These are phyloP conservation scores for Lactifluus rugatus DNA, from an alignment of 768 basidiomycete genomes.

Conservation along the genomic window DNA sequence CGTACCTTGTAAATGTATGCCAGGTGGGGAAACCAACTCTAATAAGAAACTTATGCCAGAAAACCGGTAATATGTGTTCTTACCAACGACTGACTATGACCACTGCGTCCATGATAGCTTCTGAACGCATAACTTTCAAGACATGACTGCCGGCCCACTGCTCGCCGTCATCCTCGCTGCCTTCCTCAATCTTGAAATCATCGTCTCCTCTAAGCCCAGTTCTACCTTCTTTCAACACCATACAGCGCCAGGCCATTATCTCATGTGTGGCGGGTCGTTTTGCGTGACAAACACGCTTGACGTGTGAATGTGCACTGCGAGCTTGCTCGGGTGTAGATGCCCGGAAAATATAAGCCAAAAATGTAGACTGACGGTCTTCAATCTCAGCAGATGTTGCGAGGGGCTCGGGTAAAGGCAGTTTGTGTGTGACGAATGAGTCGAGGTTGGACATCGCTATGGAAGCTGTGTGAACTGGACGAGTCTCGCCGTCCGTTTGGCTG, in stretches of 20 bases:
- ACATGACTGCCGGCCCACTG: conserved; percentile 57
- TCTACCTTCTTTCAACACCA: conserved; percentile 55
- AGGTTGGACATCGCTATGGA: conserved; percentile 37
- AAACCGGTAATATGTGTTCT: conserved; percentile 5
- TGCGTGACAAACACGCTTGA: conserved; percentile 49
- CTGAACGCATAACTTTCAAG: conserved; percentile 57
- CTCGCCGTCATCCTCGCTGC: conserved; percentile 70
- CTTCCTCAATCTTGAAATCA: conserved; percentile 60
- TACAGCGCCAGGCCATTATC: conserved; percentile 71
- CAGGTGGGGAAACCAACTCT: neutral
- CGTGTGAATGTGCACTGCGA: conserved; percentile 37
- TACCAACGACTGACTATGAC: conserved; percentile 76
- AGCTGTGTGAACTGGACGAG: neutral
- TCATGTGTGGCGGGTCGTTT: conserved; percentile 56
- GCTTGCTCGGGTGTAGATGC: conserved; percentile 47
- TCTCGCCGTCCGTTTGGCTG: neutral
- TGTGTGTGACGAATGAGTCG: conserved; percentile 43
- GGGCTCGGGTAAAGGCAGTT: conserved; percentile 36
- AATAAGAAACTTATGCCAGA: neutral
- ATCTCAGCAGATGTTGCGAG: conserved; percentile 61
- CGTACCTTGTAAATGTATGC: conserved; percentile 55
- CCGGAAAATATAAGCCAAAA: conserved; percentile 53
- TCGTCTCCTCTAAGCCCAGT: conserved; percentile 62
- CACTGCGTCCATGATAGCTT: conserved; percentile 65
- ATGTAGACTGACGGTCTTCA: conserved; percentile 63